A percentile compares a stretch with the other conserved stretches of the same genome.
These are phyloP conservation scores for Boletus rex-veris DNA, from an alignment of 768 basidiomycete genomes.

Conservation along the genomic window DNA sequence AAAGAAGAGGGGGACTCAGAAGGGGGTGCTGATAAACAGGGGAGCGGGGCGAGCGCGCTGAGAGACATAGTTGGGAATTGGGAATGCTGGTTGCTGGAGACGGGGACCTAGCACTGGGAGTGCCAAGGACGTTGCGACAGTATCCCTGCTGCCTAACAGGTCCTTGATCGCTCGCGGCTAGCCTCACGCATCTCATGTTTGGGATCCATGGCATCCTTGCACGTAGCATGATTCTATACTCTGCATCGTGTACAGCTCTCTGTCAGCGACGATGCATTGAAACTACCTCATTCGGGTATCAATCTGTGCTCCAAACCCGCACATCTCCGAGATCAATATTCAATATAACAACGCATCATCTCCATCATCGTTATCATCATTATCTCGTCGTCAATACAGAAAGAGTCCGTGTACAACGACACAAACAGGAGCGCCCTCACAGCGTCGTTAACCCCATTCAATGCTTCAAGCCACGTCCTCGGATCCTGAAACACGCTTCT, in stretches of 20 bases:
- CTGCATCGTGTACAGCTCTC: neutral
- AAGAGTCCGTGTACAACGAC: neutral
- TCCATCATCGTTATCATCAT: too few species aligned
- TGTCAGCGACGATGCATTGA: neutral
- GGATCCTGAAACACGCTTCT: conserved; percentile 26
- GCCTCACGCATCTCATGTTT: neutral
- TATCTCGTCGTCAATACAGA: too few species aligned
- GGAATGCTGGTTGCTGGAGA: conserved; percentile 30
- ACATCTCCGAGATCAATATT: neutral
- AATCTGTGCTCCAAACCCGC: neutral
- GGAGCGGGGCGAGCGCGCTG: conserved; percentile 1
- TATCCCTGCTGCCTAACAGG: neutral
- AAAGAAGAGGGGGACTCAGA: neutral
- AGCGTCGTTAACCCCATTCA: too few species aligned
- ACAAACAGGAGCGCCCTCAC: neutral
- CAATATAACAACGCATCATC: too few species aligned
- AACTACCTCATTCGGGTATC: neutral
- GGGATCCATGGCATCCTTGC: neutral
- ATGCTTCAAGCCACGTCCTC: conserved; percentile 9
- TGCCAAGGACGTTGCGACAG: neutral
- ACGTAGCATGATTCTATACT: neutral
- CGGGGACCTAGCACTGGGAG: neutral
- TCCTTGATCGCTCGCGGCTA: neutral
- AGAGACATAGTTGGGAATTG: conserved; percentile 17
- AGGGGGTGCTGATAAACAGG: neutral